A percentile compares a stretch with the other conserved stretches of the same genome.
Evolutionary conservation across 257 asterid genomes (phyloP).

Genomic region (Knoxia roxburghii): DNA sequence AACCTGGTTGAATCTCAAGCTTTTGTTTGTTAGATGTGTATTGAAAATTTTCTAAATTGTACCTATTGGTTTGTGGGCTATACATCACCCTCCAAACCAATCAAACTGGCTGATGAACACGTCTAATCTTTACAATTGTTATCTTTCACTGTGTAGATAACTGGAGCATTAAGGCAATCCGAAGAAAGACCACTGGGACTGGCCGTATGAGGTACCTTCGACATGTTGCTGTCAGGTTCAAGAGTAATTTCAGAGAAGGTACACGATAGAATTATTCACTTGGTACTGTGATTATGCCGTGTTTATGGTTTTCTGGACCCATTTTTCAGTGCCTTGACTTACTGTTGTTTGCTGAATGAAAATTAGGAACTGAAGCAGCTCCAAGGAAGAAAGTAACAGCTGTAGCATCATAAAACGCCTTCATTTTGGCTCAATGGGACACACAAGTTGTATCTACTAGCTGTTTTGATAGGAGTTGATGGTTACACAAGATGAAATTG

Average conservation of each 20-base stretch:
- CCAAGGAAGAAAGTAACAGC: conserved; percentile 31
- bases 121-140: not conserved
- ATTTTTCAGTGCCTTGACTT: not conserved
- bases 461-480: no score
- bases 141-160: conserved; percentile 22
- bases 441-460: no score
- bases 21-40: no score
- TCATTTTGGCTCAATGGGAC: no score
- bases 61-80: no score
- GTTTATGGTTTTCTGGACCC: not conserved
- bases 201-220: conserved; percentile 38
- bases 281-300: no score
- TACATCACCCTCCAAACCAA: no score
- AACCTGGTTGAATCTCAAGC: no score
- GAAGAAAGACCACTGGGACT: conserved; percentile 41
- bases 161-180: conserved; percentile 39
- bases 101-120: no score
- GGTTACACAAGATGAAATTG: no score
- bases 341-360: not conserved
- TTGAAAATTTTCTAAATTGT: no score
- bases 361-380: conserved; percentile 36
- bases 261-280: not conserved
- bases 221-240: conserved; percentile 31
- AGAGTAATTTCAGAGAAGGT: conserved; percentile 38
- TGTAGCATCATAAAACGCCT: conserved; percentile 18